These are phyloP conservation scores for Fibroporia radiculosa DNA, from an alignment of 768 basidiomycete genomes.

Conservation along the genomic window DNA sequence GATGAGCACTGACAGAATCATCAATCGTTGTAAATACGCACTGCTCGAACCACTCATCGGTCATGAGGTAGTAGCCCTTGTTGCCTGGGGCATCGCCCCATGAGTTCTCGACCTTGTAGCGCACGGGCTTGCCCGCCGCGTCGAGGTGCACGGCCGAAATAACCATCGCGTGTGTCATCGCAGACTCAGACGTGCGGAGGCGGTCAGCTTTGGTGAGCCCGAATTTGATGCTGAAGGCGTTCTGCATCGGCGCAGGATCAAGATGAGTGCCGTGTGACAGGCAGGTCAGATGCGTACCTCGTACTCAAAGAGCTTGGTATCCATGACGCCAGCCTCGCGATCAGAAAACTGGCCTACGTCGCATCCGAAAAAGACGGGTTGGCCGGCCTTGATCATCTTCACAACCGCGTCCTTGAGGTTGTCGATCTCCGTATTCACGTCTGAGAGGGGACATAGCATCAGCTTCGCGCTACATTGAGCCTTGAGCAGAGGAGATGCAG, in stretches of 20 bases:
- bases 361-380: constrained; percentile 93
- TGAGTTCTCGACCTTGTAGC: constrained; percentile 97
- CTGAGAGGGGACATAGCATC: constrained; percentile 28
- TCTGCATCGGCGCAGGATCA: constrained; percentile 31
- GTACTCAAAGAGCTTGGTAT: constrained; percentile 73
- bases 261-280: background rate
- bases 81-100: constrained; percentile 78
- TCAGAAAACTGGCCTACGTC: constrained; percentile 89
- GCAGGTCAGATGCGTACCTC: constrained; percentile 40
- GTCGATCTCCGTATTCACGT: constrained; percentile 83
- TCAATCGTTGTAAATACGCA: constrained; percentile 30
- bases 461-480: background rate
- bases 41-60: constrained; percentile 88
- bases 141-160: constrained; percentile 91
- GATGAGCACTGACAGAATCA: background rate
- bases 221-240: constrained; percentile 76
- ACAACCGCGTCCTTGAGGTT: constrained; percentile 79
- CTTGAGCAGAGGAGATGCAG: background rate
- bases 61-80: constrained; percentile 91
- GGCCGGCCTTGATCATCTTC: constrained; percentile 79
- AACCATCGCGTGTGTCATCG: constrained; percentile 97
- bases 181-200: constrained; percentile 71
- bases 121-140: constrained; percentile 58
- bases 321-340: constrained; percentile 72
- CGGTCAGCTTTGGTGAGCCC: constrained; percentile 82